Evolutionary conservation across 176 grass and related monocot genomes (phyloP).

Genomic region (Raddia distichophylla): DNA sequence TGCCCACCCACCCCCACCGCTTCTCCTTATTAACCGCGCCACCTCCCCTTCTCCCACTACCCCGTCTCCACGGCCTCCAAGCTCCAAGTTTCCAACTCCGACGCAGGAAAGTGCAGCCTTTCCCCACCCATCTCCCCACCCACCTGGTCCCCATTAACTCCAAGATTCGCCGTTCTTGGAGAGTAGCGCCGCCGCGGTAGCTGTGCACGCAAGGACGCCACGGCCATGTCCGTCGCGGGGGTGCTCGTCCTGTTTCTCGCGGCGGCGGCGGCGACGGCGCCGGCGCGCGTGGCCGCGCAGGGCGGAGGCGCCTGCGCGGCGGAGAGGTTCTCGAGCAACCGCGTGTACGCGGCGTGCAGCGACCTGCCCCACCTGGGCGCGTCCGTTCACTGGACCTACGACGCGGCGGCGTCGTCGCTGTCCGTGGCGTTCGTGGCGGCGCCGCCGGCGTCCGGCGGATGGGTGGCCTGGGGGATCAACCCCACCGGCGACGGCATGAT

Average conservation of each 20-base stretch:
- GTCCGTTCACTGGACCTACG: constrained; percentile 75
- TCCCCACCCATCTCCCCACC: not conserved
- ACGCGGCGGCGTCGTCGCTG: constrained; percentile 30
- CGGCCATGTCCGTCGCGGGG: constrained; percentile 24
- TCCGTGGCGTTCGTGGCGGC: constrained; percentile 61
- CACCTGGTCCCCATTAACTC: constrained; percentile 1
- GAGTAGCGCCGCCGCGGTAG: too few relatives aligned
- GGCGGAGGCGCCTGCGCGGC: constrained; percentile 32
- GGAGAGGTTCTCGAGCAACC: constrained; percentile 52
- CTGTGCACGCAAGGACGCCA: not conserved
- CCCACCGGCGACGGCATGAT: constrained; percentile 38
- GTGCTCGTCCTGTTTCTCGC: not conserved
- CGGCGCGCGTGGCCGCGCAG: not conserved
- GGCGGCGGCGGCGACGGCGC: not conserved
- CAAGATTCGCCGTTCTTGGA: not conserved
- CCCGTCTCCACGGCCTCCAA: too few relatives aligned
- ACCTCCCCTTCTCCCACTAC: not conserved
- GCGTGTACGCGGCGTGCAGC: constrained; percentile 49
- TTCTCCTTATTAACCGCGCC: constrained; percentile 46
- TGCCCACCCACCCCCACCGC: not conserved
- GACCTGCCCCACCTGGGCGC: constrained; percentile 64
- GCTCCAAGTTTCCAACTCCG: not conserved
- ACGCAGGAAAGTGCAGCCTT: not conserved
- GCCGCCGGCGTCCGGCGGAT: constrained; percentile 46
- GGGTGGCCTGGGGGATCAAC: constrained; percentile 76